phyloP scores from a whole-genome alignment of 2,329 filamentous ascomycete species.

The Xylaria sp. region DNA sequence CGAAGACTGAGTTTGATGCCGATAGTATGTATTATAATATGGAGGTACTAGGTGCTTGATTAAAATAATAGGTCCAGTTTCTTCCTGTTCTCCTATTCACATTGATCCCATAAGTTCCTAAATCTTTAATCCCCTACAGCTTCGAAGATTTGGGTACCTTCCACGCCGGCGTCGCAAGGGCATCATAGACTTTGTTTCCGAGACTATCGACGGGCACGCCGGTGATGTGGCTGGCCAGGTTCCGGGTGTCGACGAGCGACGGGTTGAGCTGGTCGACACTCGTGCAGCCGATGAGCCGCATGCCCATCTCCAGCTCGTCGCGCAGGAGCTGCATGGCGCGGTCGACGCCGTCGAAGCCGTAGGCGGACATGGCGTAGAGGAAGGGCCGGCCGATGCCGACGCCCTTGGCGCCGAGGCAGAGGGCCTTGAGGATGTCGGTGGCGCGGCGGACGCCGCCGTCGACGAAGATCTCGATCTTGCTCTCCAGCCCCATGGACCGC shows the following conservation, averaged over 20 bases:
- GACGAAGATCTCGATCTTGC: constrained; percentile 86
- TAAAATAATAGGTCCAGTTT: not conserved
- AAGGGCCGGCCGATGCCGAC: constrained; percentile 96
- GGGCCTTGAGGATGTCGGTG: constrained; percentile 94
- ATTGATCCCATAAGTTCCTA: not conserved
- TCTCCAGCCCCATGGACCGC: constrained; percentile 75
- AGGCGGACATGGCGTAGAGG: constrained; percentile 94
- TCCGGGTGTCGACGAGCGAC: constrained; percentile 80
- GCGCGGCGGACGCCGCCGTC: constrained; percentile 91
- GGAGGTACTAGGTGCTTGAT: not conserved
- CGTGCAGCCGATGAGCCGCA: constrained; percentile 88
- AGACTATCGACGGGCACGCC: constrained; percentile 62
- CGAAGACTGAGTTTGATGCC: not conserved
- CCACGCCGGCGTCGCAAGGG: constrained; percentile 62
- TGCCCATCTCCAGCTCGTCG: constrained; percentile 99
- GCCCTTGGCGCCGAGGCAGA: constrained; percentile 90
- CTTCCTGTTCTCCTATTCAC: not conserved
- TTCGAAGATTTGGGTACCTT: constrained; percentile 59
- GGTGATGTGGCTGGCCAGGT: constrained; percentile 66
- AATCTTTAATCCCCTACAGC: constrained; percentile 51
- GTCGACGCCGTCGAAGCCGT: constrained; percentile 87
- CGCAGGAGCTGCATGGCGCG: constrained; percentile 91
- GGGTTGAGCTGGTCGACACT: constrained; percentile 82
- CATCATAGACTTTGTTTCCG: constrained; percentile 62
- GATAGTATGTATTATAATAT: not conserved